These are phyloP conservation scores for Solanum habrochaites DNA, from an alignment of 257 asterid genomes.

Conservation along the genomic window DNA sequence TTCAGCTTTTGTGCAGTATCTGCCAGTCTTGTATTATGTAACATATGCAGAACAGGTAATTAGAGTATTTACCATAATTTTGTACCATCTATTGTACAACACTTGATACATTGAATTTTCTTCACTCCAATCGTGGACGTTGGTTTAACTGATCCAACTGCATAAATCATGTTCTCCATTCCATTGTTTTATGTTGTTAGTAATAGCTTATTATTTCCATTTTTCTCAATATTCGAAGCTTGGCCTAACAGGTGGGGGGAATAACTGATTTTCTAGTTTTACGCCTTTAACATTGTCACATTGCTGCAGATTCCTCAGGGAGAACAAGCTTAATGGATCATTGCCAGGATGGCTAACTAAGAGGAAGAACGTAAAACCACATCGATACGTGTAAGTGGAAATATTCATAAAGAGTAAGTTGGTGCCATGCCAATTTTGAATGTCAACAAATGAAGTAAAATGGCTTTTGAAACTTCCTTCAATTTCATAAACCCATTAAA, in stretches of 20 bases:
- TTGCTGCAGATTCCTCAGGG: constrained; percentile 3
- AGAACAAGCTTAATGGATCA: background rate
- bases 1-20: background rate
- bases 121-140: background rate
- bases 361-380: background rate
- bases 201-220: background rate
- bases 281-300: background rate
- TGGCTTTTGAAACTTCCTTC: background rate
- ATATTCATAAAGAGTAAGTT: background rate
- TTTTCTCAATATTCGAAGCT: background rate
- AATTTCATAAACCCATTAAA: background rate
- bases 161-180: background rate
- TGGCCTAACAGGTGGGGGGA: background rate
- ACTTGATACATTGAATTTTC: background rate
- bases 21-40: background rate
- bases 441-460: background rate
- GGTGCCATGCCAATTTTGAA: background rate
- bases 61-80: background rate
- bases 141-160: background rate
- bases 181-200: background rate
- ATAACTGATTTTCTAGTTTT: background rate
- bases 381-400: background rate
- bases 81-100: background rate
- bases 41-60: background rate
- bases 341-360: constrained; percentile 3